A percentile compares a stretch with the other conserved stretches of the same genome.
Conservation (phyloP, 352 stramenopile genomes). For the Plasmopara muralis region DNA sequence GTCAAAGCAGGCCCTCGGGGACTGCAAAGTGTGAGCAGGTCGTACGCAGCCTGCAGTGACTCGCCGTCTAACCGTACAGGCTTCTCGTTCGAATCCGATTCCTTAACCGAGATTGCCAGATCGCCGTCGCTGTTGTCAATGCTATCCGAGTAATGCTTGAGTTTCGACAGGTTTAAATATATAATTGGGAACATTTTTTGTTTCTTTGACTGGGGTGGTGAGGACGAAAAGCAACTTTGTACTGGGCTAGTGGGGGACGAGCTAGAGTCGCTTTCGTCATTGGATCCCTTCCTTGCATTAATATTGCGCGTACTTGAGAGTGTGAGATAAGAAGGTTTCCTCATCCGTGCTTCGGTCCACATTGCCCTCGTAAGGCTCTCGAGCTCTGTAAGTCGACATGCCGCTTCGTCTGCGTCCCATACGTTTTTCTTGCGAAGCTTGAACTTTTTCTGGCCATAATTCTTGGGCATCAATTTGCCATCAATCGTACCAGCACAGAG, state of each 20-base stretch:
- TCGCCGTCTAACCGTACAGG: conserved; percentile 49
- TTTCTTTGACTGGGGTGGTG: conserved; percentile 36
- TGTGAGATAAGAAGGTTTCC: conserved; percentile 46
- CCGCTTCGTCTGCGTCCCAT: conserved; percentile 46
- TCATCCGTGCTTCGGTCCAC: conserved; percentile 49
- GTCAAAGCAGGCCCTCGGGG: conserved; percentile 12
- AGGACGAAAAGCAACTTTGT: conserved; percentile 23
- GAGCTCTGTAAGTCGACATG: conserved; percentile 34
- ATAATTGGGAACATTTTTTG: conserved; percentile 73
- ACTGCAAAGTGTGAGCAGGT: conserved; percentile 53
- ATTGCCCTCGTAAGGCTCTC: conserved; percentile 46
- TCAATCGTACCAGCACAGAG: conserved; percentile 63
- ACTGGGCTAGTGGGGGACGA: conserved; percentile 19
- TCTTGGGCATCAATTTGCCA: conserved; percentile 62
- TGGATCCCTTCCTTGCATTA: conserved; percentile 2
- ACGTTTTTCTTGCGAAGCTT: conserved; percentile 52
- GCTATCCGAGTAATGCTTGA: conserved; percentile 28
- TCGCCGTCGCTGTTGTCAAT: conserved; percentile 18
- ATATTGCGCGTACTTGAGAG: conserved; percentile 58
- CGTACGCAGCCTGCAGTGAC: conserved; percentile 62
- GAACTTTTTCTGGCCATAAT: conserved; percentile 78
- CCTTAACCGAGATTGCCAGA: conserved; percentile 5
- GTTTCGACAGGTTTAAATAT: conserved; percentile 72
- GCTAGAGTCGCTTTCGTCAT: conserved; percentile 13
- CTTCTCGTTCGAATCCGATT: conserved; percentile 20